These are phyloP conservation scores for Solanum hybrid DNA, from an alignment of 305 asterid genomes.

Conservation along the genomic window DNA sequence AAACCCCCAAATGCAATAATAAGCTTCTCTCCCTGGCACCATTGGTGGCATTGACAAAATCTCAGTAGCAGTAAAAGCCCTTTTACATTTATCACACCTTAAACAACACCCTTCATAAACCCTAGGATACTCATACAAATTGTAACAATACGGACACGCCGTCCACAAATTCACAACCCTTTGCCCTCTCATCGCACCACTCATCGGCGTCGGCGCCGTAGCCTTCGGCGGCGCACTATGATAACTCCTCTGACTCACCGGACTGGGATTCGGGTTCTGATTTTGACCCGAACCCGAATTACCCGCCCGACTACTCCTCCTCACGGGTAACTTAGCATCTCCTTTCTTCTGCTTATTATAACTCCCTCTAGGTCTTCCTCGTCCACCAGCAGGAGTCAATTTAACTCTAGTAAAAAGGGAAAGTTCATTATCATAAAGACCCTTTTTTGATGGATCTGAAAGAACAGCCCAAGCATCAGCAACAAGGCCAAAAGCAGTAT, in stretches of 20 bases:
- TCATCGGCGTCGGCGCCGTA: not conserved
- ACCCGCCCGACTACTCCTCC: slow-evolving; percentile 39
- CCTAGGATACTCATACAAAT: slow-evolving; percentile 58
- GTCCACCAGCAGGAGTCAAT: slow-evolving; percentile 29
- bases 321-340: slow-evolving; percentile 54
- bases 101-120: slow-evolving; percentile 62
- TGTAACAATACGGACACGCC: slow-evolving; percentile 81
- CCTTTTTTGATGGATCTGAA: slow-evolving; percentile 58
- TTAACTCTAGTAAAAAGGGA: slow-evolving; percentile 52
- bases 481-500: slow-evolving; percentile 75
- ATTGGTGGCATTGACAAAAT: slow-evolving; percentile 55
- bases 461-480: slow-evolving; percentile 79
- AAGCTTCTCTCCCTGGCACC: slow-evolving; percentile 77
- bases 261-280: not conserved
- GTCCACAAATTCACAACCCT: slow-evolving; percentile 51
- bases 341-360: not conserved
- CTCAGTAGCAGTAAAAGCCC: slow-evolving; percentile 66
- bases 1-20: slow-evolving; percentile 88
- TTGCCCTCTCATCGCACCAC: not conserved
- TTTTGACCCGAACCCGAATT: slow-evolving; percentile 12
- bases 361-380: slow-evolving; percentile 24
- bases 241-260: not conserved
- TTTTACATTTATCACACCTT: slow-evolving; percentile 59
- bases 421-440: slow-evolving; percentile 42
- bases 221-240: not conserved